phyloP scores from a whole-genome alignment of 345 rosid genomes.

The Mercurialis annua region DNA sequence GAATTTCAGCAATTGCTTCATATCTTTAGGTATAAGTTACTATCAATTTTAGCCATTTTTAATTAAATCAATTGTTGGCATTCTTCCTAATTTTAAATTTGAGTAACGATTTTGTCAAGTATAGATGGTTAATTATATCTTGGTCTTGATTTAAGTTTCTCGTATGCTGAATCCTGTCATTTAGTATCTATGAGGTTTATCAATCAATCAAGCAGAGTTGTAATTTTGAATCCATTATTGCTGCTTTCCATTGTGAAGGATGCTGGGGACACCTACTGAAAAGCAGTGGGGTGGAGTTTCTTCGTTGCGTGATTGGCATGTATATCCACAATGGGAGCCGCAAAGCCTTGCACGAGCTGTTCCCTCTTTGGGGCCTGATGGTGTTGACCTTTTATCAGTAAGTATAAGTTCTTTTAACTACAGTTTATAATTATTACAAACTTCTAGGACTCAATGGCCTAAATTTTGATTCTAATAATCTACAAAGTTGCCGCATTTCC shows the following conservation, averaged over 20 bases:
- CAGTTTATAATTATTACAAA: neutral
- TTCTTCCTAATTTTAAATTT: too few relatives aligned
- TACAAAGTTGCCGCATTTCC: neutral
- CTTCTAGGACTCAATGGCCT: neutral
- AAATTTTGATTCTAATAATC: neutral
- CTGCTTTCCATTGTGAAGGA: slow-evolving; percentile 31
- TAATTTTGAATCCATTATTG: neutral
- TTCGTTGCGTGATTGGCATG: slow-evolving; percentile 85
- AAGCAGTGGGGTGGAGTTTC: slow-evolving; percentile 86
- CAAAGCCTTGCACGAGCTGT: slow-evolving; percentile 67
- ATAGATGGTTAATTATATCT: neutral
- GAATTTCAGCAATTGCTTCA: slow-evolving; percentile 95
- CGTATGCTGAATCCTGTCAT: neutral
- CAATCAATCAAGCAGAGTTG: neutral
- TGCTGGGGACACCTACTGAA: slow-evolving; percentile 88
- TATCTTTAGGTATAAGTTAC: slow-evolving; percentile 56
- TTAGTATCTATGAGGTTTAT: neutral
- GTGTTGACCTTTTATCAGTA: slow-evolving; percentile 86
- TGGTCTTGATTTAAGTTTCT: neutral
- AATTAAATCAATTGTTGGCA: too few relatives aligned
- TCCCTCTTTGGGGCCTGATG: slow-evolving; percentile 69
- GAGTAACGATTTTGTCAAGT: neutral
- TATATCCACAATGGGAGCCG: slow-evolving; percentile 79
- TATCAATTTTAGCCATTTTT: too few relatives aligned
- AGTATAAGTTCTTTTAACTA: slow-evolving; percentile 1